Percentiles rank a stretch among this genome's conserved stretches.
These are phyloP conservation scores for Fusarium metavorans DNA, from an alignment of 2,329 filamentous ascomycete genomes.

Conservation along the genomic window DNA sequence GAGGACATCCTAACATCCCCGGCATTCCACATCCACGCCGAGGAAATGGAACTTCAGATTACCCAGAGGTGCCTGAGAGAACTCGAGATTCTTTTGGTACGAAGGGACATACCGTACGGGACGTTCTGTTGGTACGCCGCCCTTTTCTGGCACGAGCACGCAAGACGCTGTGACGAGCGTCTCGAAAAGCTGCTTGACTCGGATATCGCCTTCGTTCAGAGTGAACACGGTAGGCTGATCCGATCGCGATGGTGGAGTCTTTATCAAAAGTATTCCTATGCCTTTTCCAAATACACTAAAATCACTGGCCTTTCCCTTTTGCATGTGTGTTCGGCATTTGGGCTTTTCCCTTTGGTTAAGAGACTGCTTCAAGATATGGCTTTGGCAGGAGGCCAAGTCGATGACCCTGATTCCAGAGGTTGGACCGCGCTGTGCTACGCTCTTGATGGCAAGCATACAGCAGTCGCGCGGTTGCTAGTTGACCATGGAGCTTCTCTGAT, in stretches of 20 bases:
- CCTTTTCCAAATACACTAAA: too few species aligned
- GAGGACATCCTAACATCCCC: neutral
- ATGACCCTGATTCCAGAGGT: neutral
- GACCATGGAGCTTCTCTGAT: neutral
- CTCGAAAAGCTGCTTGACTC: neutral
- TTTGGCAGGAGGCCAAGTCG: neutral
- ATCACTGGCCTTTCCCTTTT: neutral
- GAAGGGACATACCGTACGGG: too few species aligned
- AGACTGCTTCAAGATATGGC: neutral
- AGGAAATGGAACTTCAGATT: neutral
- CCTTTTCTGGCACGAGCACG: neutral
- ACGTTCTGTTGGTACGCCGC: neutral
- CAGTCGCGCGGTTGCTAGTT: neutral
- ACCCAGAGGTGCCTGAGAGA: neutral
- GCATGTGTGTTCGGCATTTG: neutral
- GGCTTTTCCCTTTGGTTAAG: neutral
- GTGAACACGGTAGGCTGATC: neutral
- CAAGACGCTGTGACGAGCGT: neutral
- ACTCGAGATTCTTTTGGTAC: neutral
- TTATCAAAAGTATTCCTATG: too few species aligned
- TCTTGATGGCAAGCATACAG: rapidly evolving
- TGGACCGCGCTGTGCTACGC: neutral
- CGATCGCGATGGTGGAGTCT: neutral
- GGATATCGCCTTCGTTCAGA: neutral
- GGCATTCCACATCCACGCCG: rapidly evolving